These are phyloP conservation scores for Triangularia verruculosa DNA, from an alignment of 2,329 filamentous ascomycete species.

Conservation along the genomic window DNA sequence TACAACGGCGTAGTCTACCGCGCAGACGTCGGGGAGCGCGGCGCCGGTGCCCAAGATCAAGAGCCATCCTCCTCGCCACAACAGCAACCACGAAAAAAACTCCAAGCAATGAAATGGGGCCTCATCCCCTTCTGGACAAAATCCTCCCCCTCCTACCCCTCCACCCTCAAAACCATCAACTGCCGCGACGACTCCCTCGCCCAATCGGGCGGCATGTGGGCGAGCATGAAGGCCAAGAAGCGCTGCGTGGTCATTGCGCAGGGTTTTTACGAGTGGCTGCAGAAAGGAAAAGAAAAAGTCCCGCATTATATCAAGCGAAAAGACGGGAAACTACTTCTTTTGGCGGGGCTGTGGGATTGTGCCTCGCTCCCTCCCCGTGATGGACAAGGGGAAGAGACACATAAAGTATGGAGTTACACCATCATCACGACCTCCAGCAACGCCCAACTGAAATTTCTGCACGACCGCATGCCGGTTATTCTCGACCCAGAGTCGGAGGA, in stretches of 20 bases:
- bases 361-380: conserved; percentile 55
- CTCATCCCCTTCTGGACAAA: conserved; percentile 93
- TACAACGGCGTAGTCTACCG: conserved; percentile 84
- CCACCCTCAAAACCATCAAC: conserved; percentile 87
- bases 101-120: conserved; percentile 96
- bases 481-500: conserved; percentile 71
- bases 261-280: conserved; percentile 96
- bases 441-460: conserved; percentile 77
- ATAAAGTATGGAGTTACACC: conserved; percentile 76
- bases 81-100: conserved; percentile 43
- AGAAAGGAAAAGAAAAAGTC: conserved; percentile 69
- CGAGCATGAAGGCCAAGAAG: conserved; percentile 83
- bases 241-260: conserved; percentile 84
- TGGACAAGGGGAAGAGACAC: conserved; percentile 46
- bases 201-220: conserved; percentile 81
- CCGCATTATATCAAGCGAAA: conserved; percentile 81
- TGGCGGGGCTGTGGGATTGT: conserved; percentile 90
- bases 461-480: conserved; percentile 95
- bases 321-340: conserved; percentile 80
- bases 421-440: conserved; percentile 91
- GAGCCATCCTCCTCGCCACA: background rate
- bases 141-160: conserved; percentile 71
- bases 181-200: conserved; percentile 85
- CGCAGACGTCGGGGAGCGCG: conserved; percentile 64
- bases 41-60: conserved; percentile 41